Evolutionary conservation across 140 eudicot species (phyloP), one percentile per base, ranked within the genome.

Genomic region (Stevia rebaudiana): DNA sequence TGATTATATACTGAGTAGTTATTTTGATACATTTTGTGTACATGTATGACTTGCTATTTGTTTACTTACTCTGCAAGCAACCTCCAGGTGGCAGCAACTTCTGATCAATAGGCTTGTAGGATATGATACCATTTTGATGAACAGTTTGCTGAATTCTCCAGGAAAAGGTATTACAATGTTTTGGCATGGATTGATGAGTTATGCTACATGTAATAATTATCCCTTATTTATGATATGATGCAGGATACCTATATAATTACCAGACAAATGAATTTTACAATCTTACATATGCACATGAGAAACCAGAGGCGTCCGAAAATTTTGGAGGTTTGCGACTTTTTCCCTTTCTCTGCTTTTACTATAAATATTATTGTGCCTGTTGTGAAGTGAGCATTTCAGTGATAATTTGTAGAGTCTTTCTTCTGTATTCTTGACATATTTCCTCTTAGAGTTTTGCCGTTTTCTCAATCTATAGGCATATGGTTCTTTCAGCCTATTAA

Each of bases 51-150:
- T 36, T 43, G 54, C 49, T 69, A 8, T 55, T 39, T 65, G 19
- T 31, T 18, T 64, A 40, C 68, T n/a, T n/a, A n/a, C n/a, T n/a
- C n/a, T n/a, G n/a, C 54, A 42, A 72, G 47, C 65, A 33, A 33
- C 69, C 48, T 76, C n/a, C 79, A 91, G 98, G 92, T 91, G 98
- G 98, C 98, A 91, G 83, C 98, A 91, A 78, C 92, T 91, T 72
- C 78, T 91, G 78, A 91, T 91, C 52, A 91, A 91, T 68, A 81
- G 96, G 69, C 87, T 91, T 71, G 98, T 91, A 19, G 98, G 98
- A 67, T 91, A 91, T 74, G 98, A 91, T 68, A 91, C 96, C 57
- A 91, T 91, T 39, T 76, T 91, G 85, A 91, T 91, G 98, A 91
- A 91, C 68, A 91, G 98, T 72, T 81, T 91, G 70, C 74, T 91